These are phyloP conservation scores for Aquilaria malaccensis DNA, from an alignment of 345 rosid species.

Conservation along the genomic window DNA sequence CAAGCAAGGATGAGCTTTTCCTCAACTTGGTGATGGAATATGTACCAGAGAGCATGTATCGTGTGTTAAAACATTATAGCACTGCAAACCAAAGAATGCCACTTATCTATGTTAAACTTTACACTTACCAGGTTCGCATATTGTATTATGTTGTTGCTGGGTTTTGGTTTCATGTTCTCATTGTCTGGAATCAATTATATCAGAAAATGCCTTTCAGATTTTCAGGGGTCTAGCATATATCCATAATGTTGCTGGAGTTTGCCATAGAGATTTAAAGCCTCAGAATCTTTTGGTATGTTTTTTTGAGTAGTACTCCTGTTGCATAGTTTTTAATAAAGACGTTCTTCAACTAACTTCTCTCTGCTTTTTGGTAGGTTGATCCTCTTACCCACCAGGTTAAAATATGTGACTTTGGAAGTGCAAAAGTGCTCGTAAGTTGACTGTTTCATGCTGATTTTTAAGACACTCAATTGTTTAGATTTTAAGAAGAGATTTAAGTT, in stretches of 20 bases:
- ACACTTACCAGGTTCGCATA: conserved; percentile 62
- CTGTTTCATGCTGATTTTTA: too few relatives aligned
- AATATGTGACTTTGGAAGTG: conserved; percentile 83
- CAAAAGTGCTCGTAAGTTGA: conserved; percentile 63
- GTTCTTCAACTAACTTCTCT: conserved; percentile 8
- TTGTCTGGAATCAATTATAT: conserved; percentile 8
- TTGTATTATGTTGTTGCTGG: conserved; percentile 4
- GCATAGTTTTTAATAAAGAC: background rate
- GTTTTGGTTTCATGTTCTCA: background rate
- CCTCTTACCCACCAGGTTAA: conserved; percentile 80
- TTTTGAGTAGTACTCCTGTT: background rate
- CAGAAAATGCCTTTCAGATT: conserved; percentile 39
- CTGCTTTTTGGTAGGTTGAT: conserved; percentile 47
- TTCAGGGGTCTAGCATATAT: conserved; percentile 80
- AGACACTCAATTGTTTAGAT: too few relatives aligned
- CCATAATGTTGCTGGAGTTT: conserved; percentile 73
- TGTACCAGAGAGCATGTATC: conserved; percentile 68
- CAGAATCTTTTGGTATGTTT: conserved; percentile 81
- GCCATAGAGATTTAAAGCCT: conserved; percentile 92
- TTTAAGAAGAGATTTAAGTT: too few relatives aligned
- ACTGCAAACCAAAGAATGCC: conserved; percentile 71
- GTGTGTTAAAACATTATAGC: conserved; percentile 57
- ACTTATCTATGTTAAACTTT: conserved; percentile 65
- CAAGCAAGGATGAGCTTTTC: conserved; percentile 60
- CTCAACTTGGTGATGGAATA: conserved; percentile 84